Evolutionary conservation across 345 rosid genomes (phyloP).

Genomic region (Garcia nutans): DNA sequence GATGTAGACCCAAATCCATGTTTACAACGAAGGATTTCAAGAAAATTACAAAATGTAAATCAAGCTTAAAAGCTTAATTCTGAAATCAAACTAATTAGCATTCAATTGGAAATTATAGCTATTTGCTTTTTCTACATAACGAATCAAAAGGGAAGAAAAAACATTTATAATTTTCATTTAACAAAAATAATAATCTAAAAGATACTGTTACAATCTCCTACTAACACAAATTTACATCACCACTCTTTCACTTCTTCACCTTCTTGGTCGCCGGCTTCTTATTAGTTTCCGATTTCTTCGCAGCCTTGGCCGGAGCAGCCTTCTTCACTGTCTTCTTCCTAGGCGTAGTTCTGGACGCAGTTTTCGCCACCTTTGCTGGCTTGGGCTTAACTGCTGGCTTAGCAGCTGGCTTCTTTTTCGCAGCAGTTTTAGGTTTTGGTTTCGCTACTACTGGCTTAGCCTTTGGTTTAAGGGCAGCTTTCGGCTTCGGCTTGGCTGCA

Average conservation of each 20-base stretch:
- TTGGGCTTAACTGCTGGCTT: constrained; percentile 2
- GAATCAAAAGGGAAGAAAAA: too few species aligned
- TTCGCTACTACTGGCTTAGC: neutral
- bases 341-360: neutral
- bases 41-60: too few species aligned
- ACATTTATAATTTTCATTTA: too few species aligned
- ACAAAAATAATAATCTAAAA: too few species aligned
- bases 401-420: constrained; percentile 9
- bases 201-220: too few species aligned
- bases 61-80: too few species aligned
- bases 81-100: too few species aligned
- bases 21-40: too few species aligned
- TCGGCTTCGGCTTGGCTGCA: constrained; percentile 1
- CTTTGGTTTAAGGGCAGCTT: neutral
- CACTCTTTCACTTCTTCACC: neutral
- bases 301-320: neutral
- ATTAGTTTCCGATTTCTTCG: neutral
- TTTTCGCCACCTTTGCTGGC: constrained; percentile 17
- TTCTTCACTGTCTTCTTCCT: constrained; percentile 5
- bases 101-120: too few species aligned
- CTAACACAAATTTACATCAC: too few species aligned
- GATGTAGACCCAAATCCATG: too few species aligned
- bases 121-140: too few species aligned
- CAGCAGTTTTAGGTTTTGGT: neutral
- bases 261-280: neutral